Percentiles rank a stretch among this genome's conserved stretches.
Conservation (phyloP, 2,329 filamentous ascomycete species). For the Epichloe sibirici region DNA sequence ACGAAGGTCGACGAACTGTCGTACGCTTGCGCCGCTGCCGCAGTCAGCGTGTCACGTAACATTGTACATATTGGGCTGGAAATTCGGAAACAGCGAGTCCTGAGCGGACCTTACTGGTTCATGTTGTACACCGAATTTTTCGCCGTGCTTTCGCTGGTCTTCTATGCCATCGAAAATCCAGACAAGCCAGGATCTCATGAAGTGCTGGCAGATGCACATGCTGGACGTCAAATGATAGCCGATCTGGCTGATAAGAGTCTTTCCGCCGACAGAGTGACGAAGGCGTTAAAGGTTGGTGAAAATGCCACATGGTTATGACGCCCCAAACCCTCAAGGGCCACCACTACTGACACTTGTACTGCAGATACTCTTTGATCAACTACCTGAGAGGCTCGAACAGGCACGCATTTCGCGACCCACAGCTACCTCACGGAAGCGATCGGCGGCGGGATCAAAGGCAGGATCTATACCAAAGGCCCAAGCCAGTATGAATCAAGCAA, state of each 20-base stretch:
- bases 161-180: constrained; percentile 70
- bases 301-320: not conserved
- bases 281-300: constrained; percentile 56
- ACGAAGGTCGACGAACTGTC: constrained; percentile 60
- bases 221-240: constrained; percentile 72
- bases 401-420: constrained; percentile 22
- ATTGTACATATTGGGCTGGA: constrained; percentile 71
- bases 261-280: constrained; percentile 77
- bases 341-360: constrained; percentile 4
- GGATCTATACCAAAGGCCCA: constrained; percentile 21
- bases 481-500: constrained; percentile 17
- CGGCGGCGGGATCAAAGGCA: constrained; percentile 31
- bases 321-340: not conserved
- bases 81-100: constrained; percentile 59
- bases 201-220: constrained; percentile 71
- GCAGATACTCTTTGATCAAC: constrained; percentile 69
- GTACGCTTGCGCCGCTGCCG: constrained; percentile 58
- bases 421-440: constrained; percentile 40
- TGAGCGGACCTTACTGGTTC: constrained; percentile 82
- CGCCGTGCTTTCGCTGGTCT: constrained; percentile 65
- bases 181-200: constrained; percentile 63
- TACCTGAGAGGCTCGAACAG: constrained; percentile 60
- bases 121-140: constrained; percentile 78
- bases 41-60: constrained; percentile 52
- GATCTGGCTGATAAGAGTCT: constrained; percentile 72